Base-by-base conservation (phyloP, 192 early-diverging fungal genomes). In the Glomus cerebriforme region DNA sequence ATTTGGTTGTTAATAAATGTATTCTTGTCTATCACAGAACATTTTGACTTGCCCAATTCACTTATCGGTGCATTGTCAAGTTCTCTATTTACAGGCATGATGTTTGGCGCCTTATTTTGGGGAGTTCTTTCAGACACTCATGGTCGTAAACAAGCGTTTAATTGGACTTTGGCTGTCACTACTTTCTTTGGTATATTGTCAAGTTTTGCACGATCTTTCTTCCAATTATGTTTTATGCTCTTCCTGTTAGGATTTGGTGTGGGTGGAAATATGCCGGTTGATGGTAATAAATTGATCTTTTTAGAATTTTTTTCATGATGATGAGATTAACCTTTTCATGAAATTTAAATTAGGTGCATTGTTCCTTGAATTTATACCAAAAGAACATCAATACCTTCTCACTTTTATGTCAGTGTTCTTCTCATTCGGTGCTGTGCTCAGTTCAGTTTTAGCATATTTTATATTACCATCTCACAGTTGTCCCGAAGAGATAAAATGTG, bases 401-500 rank as follows among this genome's bases (percentile, higher is more conserved):
- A 96, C 94, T 0, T 87, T 96, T 60, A 86, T 96, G 76, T 94
- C 93, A 7, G 86, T 94, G 12, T 95, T 96, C 68, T 96, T 94
- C 70, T 94, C 95, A 1, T 83, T 93, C 66, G 95, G 94, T 3
- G 92, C 93, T 19, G 90, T 95, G 31, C 73, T 94, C 32, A 82
- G 93, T 8, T 92, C 93, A 0, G 54, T 91, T 1, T 59, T 93
- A 0, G 94, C 90, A 12, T 89, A 92, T 79, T 69, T 86, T 19
- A 76, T 95, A 8, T 58, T 96, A 58, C 94, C 94, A 10, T 81
- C 81, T 12, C 88, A 84, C 58, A 94, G 91, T 82, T 95, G 92
- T 63, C 90, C 90, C 1, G 85, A 88, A 65, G 26, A n/a, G 31
- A 17, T 26, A 32, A 79, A 26, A 6, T 91, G 90, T 71, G 87